Percentiles rank a stretch among this genome's conserved stretches.
phyloP scores from a whole-genome alignment of 2,329 filamentous ascomycete species.

The Colletotrichum tropicicola region DNA sequence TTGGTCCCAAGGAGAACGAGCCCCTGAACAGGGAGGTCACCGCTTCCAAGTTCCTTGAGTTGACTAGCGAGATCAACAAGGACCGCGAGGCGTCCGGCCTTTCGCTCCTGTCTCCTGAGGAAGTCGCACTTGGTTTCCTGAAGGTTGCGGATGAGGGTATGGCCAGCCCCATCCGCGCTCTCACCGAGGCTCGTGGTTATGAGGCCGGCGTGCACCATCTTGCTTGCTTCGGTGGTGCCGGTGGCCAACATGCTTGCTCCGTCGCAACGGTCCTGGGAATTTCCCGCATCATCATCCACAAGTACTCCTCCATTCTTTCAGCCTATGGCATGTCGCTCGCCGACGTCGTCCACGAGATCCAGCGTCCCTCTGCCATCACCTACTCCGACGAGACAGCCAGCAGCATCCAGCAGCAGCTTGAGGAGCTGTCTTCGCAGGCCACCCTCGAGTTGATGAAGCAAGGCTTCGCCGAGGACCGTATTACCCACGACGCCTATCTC shows the following conservation, averaged over 20 bases:
- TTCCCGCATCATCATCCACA: conserved; percentile 50
- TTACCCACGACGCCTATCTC: conserved; percentile 52
- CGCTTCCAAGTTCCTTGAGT: conserved; percentile 48
- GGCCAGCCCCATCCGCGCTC: conserved; percentile 44
- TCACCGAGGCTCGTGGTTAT: conserved; percentile 46
- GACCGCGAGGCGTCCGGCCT: conserved; percentile 37
- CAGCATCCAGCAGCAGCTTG: conserved; percentile 36
- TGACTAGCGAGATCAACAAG: conserved; percentile 52
- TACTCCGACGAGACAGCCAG: conserved; percentile 28
- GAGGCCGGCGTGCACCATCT: conserved; percentile 45
- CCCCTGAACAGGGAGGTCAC: conserved; percentile 51
- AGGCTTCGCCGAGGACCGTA: conserved; percentile 42
- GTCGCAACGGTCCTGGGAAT: conserved; percentile 54
- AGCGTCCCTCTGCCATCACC: conserved; percentile 45
- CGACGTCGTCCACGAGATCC: conserved; percentile 52
- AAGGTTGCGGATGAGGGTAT: conserved; percentile 48
- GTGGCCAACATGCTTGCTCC: conserved; percentile 54
- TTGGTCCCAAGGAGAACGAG: conserved; percentile 73
- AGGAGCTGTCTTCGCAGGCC: conserved; percentile 43
- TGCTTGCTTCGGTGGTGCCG: conserved; percentile 45
- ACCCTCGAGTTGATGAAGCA: conserved; percentile 35
- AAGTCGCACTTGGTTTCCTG: conserved; percentile 47
- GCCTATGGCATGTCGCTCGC: conserved; percentile 57
- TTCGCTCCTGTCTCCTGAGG: conserved; percentile 40
- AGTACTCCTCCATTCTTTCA: conserved; percentile 55